Percentiles rank a stretch among this genome's conserved stretches.
Evolutionary conservation across 2,329 filamentous ascomycete species (phyloP).

Genomic region (Trichoderma sp.): DNA sequence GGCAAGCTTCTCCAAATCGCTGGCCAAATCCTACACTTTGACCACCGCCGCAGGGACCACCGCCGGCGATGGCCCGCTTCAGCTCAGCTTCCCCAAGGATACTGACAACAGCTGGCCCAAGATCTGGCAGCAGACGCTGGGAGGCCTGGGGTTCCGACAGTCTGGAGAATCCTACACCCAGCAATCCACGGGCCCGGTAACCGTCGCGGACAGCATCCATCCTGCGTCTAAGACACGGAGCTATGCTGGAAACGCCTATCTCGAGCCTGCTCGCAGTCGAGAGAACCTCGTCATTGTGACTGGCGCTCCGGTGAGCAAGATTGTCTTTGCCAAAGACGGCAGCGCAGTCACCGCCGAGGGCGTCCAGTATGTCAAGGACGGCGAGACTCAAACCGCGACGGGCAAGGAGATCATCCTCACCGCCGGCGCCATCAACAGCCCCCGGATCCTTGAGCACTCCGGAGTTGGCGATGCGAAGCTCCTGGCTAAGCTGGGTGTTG

Average conservation of each 20-base stretch:
- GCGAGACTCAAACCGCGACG: constrained; percentile 13
- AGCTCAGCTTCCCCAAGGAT: constrained; percentile 21
- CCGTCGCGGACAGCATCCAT: constrained; percentile 33
- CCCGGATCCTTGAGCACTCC: constrained; percentile 44
- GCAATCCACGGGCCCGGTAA: constrained; percentile 30
- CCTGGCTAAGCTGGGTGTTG: constrained; percentile 33
- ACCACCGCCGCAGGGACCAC: constrained; percentile 22
- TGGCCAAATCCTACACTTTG: constrained; percentile 34
- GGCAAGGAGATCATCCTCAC: constrained; percentile 43
- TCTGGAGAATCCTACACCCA: constrained; percentile 31
- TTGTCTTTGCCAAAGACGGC: constrained; percentile 27
- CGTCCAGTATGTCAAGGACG: constrained; percentile 23
- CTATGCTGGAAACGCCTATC: constrained; percentile 34
- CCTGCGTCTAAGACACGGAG: constrained; percentile 32
- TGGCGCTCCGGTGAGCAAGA: constrained; percentile 33
- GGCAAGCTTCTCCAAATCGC: constrained; percentile 27
- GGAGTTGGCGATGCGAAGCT: constrained; percentile 38
- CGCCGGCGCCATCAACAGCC: constrained; percentile 42
- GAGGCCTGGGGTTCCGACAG: not conserved
- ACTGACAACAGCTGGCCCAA: not conserved
- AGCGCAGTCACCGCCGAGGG: constrained; percentile 22
- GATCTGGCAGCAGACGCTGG: constrained; percentile 9
- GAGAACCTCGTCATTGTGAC: constrained; percentile 35
- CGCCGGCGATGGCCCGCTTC: constrained; percentile 29
- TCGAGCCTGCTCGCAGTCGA: constrained; percentile 29